A percentile compares a stretch with the other conserved stretches of the same genome.
Evolutionary conservation across 257 asterid genomes (phyloP).

Genomic region (Salvia miltiorrhiza): DNA sequence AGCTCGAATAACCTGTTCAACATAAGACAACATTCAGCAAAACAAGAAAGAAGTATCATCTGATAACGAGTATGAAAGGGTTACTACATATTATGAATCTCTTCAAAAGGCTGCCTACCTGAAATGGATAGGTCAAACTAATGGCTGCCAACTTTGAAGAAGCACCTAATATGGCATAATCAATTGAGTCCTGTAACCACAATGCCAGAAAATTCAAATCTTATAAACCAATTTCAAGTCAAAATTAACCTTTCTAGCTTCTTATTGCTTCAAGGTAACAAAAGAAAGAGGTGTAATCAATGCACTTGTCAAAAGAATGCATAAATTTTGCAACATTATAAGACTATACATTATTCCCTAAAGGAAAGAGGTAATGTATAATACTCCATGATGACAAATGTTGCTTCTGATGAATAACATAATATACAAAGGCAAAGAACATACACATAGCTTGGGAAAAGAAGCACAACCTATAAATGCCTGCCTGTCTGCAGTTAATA

Average conservation of each 20-base stretch:
- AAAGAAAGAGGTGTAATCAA: neutral
- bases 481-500: neutral
- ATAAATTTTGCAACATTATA: neutral
- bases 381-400: neutral
- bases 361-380: neutral
- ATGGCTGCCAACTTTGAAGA: slow-evolving; percentile 86
- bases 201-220: slow-evolving; percentile 8
- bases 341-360: neutral
- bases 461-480: neutral
- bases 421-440: neutral
- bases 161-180: slow-evolving; percentile 86
- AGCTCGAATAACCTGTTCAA: slow-evolving; percentile 82
- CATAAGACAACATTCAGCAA: slow-evolving; percentile 25
- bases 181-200: slow-evolving; percentile 65
- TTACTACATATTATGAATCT: neutral
- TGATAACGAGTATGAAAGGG: slow-evolving; percentile 3
- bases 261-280: neutral
- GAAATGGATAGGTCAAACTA: slow-evolving; percentile 79
- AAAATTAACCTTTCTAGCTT: neutral
- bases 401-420: neutral
- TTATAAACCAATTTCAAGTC: neutral
- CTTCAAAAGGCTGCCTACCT: slow-evolving; percentile 40
- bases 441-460: neutral
- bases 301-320: neutral
- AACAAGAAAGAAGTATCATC: slow-evolving; percentile 17